These are phyloP conservation scores for Thecaphora thlaspeos DNA, from an alignment of 1,284 basidiomycete species.

Conservation along the genomic window DNA sequence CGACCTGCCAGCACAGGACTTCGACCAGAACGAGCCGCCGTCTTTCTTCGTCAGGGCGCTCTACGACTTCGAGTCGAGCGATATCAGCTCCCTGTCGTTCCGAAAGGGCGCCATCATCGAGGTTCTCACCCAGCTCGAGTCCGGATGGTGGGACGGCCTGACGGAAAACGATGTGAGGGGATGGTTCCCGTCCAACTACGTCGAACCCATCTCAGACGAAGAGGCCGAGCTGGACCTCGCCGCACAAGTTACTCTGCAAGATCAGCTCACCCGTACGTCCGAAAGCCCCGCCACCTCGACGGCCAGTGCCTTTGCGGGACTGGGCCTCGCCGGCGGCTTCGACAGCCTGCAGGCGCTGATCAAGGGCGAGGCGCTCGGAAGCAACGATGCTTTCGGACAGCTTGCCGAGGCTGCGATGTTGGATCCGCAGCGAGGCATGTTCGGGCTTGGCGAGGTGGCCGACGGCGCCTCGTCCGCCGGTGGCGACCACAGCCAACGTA, in stretches of 20 bases:
- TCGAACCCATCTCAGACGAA: constrained; percentile 73
- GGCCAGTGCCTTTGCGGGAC: constrained; percentile 21
- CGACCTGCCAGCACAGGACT: not conserved
- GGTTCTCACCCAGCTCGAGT: constrained; percentile 83
- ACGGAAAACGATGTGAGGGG: constrained; percentile 69
- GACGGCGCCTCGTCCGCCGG: too few species aligned
- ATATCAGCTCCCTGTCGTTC: constrained; percentile 85
- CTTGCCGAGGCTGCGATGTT: constrained; percentile 45
- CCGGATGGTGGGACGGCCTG: constrained; percentile 98
- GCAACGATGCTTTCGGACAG: constrained; percentile 46
- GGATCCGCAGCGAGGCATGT: constrained; percentile 16
- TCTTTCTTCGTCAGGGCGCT: constrained; percentile 82
- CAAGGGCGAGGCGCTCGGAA: constrained; percentile 25
- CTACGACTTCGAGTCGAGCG: constrained; percentile 77
- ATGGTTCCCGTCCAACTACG: constrained; percentile 98
- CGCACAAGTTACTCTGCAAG: constrained; percentile 19
- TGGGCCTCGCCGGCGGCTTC: constrained; percentile 38
- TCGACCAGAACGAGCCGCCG: constrained; percentile 18
- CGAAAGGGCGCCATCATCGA: constrained; percentile 85
- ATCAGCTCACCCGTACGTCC: constrained; percentile 9
- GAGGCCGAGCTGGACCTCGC: constrained; percentile 60
- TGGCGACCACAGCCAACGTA: too few species aligned
- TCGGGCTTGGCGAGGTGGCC: constrained; percentile 1
- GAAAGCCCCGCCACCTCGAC: constrained; percentile 4
- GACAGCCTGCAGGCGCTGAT: constrained; percentile 36